Conservation (phyloP, 2,329 filamentous ascomycete species). For the Seiridium cupressi region DNA sequence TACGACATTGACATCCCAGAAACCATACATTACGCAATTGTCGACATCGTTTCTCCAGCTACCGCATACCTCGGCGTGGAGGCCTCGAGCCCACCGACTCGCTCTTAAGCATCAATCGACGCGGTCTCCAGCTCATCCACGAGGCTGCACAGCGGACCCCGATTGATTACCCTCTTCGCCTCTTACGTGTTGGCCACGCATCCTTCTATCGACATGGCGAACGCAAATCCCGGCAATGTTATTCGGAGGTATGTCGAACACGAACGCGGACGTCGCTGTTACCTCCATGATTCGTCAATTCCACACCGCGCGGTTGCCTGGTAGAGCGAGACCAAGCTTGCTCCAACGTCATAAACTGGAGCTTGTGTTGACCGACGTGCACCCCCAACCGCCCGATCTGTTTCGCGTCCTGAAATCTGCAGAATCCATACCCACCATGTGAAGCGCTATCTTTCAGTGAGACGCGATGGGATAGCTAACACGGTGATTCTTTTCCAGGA, state of each 20-base stretch:
- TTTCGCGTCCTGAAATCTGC: neutral
- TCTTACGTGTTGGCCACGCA: neutral
- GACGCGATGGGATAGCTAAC: slow-evolving; percentile 1
- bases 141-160: neutral
- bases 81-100: slow-evolving; percentile 11
- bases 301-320: neutral
- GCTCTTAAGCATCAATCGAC: neutral
- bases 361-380: neutral
- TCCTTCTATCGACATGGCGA: slow-evolving; percentile 23
- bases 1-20: slow-evolving; percentile 2
- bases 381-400: neutral
- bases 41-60: neutral
- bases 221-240: slow-evolving; percentile 36
- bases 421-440: neutral
- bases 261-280: neutral
- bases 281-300: neutral
- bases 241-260: slow-evolving; percentile 38
- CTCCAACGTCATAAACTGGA: neutral
- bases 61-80: slow-evolving; percentile 8
- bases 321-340: neutral
- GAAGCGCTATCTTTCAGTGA: neutral
- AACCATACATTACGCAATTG: slow-evolving; percentile 3
- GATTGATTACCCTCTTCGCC: neutral
- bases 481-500: slow-evolving; percentile 17
- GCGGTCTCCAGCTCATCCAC: neutral